Base-by-base conservation (phyloP, 208 protist species). In the Wallacemonas sp. region DNA sequence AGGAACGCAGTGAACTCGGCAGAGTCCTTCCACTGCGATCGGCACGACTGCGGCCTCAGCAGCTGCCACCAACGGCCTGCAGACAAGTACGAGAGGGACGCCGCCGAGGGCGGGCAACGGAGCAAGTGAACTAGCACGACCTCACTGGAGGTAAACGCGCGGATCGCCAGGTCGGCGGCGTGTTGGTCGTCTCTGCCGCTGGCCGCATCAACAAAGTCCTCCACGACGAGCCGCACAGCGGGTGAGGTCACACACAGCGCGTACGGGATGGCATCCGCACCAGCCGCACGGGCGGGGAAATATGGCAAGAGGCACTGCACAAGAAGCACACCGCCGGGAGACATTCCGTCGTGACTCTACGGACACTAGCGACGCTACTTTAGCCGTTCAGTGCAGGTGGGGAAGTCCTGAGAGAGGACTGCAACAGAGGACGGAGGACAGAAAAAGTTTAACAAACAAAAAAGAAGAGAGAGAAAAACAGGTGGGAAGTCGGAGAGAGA, bases 51-150 rank as follows among this genome's bases (percentile, higher is more conserved):
- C 10, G 52, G 31, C 11, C 52, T 3, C 52, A 59, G 20, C 4
- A 16, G 7, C n/a, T 59, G 52, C 52, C 52, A 59, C 52, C 52
- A 59, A 5, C 52, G 25, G 31, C 8, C 39, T n/a, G 52, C 52
- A 26, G 7, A 4, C 26, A 59, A 59, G 52, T 59, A 59, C 3
- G 26, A 4, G 3, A 59, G 7, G 4, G 52, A 59, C 31, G 22
- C 26, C 3, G 28, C 5, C 8, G 26, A 25, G 12, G 52, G 52
- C 12, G 5, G 29, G 22, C 52, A 42, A 7, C 52, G 52, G 4
- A 41, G 22, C 5, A 59, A n/a, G 31, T 59, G 52, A 4, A 59
- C 52, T 12, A 23, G 52, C 26, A 44, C n/a, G 20, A 5, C 32
- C 26, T 23, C 31, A 20, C 39, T 20, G 31, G 52, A 33, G 2